These are phyloP conservation scores for Alisma plantagoaquatica DNA, from an alignment of 106 monocot species.

Conservation along the genomic window DNA sequence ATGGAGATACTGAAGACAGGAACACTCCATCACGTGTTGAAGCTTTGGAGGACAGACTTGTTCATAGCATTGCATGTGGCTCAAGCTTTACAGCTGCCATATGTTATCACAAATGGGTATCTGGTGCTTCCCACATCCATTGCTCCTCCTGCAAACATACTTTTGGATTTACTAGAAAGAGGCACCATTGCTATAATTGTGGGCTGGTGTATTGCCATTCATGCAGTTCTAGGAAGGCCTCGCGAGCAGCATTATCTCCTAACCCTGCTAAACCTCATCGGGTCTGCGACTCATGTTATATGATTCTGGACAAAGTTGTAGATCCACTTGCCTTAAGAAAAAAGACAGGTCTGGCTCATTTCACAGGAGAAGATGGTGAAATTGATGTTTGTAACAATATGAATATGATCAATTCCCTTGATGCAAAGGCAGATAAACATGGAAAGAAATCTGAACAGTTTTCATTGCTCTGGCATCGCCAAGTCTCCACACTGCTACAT, in stretches of 20 bases:
- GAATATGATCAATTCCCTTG: constrained; percentile 61
- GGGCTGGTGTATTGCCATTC: constrained; percentile 78
- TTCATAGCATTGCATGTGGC: constrained; percentile 74
- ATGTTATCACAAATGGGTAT: constrained; percentile 88
- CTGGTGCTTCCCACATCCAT: constrained; percentile 73
- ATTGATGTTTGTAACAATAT: constrained; percentile 23
- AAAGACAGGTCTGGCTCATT: constrained; percentile 26
- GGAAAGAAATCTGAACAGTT: constrained; percentile 53
- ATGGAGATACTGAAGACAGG: constrained; percentile 18
- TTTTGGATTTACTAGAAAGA: constrained; percentile 93
- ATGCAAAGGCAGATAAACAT: constrained; percentile 63
- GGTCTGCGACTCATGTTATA: constrained; percentile 78
- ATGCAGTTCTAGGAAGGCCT: constrained; percentile 69
- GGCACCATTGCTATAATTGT: constrained; percentile 88
- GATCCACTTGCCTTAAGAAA: constrained; percentile 25
- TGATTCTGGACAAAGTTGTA: constrained; percentile 39
- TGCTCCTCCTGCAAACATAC: constrained; percentile 68
- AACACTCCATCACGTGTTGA: constrained; percentile 17
- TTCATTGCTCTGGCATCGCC: constrained; percentile 19
- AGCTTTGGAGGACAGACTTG: constrained; percentile 21
- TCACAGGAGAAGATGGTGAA: constrained; percentile 49
- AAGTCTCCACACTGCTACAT: constrained; percentile 34
- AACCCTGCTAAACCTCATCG: constrained; percentile 78
- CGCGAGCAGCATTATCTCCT: constrained; percentile 55
- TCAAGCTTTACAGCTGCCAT: constrained; percentile 83